A percentile compares a stretch with the other conserved stretches of the same genome.
phyloP scores from a whole-genome alignment of 2,329 filamentous ascomycete genomes.

The Coniochaeta pulveracea region DNA sequence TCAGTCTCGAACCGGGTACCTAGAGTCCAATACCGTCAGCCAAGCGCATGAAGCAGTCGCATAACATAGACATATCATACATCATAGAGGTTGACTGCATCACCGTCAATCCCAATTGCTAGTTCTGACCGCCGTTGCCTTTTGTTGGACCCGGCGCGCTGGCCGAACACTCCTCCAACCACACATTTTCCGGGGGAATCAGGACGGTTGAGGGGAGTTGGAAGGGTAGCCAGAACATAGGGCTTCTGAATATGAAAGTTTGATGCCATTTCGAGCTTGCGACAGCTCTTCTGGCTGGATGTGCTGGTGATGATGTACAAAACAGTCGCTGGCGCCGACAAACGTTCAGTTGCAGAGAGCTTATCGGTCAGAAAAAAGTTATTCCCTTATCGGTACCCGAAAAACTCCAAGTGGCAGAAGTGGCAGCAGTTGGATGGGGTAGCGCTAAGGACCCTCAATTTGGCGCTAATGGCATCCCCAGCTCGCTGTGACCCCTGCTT shows the following conservation, averaged over 20 bases:
- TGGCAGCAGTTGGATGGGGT: too few relatives aligned
- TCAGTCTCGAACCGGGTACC: constrained; percentile 48
- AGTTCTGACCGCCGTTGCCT: constrained; percentile 49
- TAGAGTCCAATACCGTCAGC: constrained; percentile 23
- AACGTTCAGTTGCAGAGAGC: not conserved
- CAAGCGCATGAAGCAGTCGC: too few relatives aligned
- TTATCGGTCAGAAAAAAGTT: constrained; percentile 4
- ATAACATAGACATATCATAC: constrained; percentile 32
- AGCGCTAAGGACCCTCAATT: too few relatives aligned
- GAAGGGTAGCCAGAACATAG: constrained; percentile 50
- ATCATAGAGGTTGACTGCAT: constrained; percentile 56
- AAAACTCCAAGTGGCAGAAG: constrained; percentile 4
- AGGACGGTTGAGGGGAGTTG: constrained; percentile 42
- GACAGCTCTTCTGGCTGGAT: not conserved
- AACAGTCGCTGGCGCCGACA: constrained; percentile 6
- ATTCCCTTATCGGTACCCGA: constrained; percentile 1
- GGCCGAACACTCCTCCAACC: constrained; percentile 50
- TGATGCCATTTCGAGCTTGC: constrained; percentile 35
- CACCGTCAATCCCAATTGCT: constrained; percentile 51
- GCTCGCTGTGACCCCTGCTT: too few relatives aligned
- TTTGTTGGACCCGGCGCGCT: constrained; percentile 45
- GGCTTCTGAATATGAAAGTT: constrained; percentile 53
- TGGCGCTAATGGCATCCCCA: too few relatives aligned
- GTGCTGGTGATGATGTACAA: too few relatives aligned
- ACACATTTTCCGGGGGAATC: constrained; percentile 39